Evolutionary conservation across 2,329 filamentous ascomycete genomes (phyloP).

Genomic region (Alternaria brassicicola): DNA sequence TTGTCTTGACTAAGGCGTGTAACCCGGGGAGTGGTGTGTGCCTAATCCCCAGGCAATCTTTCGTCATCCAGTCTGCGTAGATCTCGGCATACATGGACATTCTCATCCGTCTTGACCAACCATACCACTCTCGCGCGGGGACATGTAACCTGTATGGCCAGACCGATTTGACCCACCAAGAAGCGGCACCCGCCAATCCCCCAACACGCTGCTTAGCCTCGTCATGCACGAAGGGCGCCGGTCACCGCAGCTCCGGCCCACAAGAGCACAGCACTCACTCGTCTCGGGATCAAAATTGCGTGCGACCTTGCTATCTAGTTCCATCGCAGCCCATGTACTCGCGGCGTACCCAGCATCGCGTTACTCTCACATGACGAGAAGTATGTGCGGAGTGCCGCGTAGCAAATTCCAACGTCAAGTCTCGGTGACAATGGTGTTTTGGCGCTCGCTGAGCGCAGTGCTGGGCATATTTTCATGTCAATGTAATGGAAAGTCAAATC

Average conservation of each 20-base stretch:
- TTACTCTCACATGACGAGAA: slow-evolving; percentile 49
- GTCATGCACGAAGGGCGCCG: slow-evolving; percentile 29
- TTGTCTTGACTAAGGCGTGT: not conserved
- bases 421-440: slow-evolving; percentile 21
- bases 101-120: slow-evolving; percentile 26
- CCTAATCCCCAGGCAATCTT: not conserved
- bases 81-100: slow-evolving; percentile 21
- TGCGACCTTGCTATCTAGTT: slow-evolving; percentile 40
- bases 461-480: slow-evolving; percentile 27
- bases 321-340: slow-evolving; percentile 43
- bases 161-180: slow-evolving; percentile 32
- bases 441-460: slow-evolving; percentile 22
- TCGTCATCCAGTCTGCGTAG: slow-evolving; percentile 9
- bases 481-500: slow-evolving; percentile 24
- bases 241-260: slow-evolving; percentile 43
- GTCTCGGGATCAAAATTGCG: slow-evolving; percentile 50
- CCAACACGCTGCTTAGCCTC: slow-evolving; percentile 21
- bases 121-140: slow-evolving; percentile 28
- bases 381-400: slow-evolving; percentile 45
- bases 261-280: slow-evolving; percentile 44
- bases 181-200: slow-evolving; percentile 33
- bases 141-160: slow-evolving; percentile 33
- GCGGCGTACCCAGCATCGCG: slow-evolving; percentile 48
- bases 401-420: slow-evolving; percentile 51
- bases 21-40: not conserved